A percentile compares a stretch with the other conserved stretches of the same genome.
These are phyloP conservation scores for Penicillium pancosmium DNA, from an alignment of 495 filamentous ascomycete species.

Conservation along the genomic window DNA sequence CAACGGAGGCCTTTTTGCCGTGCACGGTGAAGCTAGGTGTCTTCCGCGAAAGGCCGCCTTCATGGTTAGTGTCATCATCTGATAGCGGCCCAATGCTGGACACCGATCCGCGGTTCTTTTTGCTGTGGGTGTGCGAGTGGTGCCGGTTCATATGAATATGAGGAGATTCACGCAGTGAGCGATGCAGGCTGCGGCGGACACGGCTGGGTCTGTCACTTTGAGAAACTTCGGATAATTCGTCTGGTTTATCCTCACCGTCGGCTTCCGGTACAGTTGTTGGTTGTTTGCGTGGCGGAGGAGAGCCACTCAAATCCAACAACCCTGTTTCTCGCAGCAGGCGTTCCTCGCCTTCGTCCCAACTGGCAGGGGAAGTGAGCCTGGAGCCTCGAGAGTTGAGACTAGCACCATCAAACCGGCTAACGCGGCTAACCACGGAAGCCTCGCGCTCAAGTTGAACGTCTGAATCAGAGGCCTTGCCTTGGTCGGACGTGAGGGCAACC, in stretches of 20 bases:
- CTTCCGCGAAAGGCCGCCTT: conserved; percentile 69
- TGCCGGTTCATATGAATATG: conserved; percentile 66
- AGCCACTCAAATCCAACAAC: conserved; percentile 46
- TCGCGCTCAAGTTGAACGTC: conserved; percentile 38
- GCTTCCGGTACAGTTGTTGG: conserved; percentile 37
- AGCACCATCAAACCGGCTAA: conserved; percentile 40
- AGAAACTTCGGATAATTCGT: conserved; percentile 38
- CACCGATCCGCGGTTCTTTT: conserved; percentile 74
- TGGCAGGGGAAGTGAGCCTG: conserved; percentile 40
- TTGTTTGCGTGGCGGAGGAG: conserved; percentile 36
- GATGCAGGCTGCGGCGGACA: conserved; percentile 86
- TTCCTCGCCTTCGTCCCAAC: conserved; percentile 51
- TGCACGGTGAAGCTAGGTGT: conserved; percentile 92
- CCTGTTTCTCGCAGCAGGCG: conserved; percentile 52
- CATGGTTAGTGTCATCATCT: conserved; percentile 48
- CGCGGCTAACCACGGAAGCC: conserved; percentile 42
- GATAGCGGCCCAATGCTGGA: conserved; percentile 62
- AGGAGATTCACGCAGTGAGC: conserved; percentile 79
- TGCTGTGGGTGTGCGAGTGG: conserved; percentile 65
- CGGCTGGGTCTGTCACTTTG: conserved; percentile 52
- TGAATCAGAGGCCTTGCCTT: conserved; percentile 30
- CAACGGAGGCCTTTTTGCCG: conserved; percentile 95
- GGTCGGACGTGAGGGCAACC: conserved; percentile 29
- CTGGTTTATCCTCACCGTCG: conserved; percentile 39
- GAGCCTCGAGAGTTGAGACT: conserved; percentile 43